Evolutionary conservation across 805 yeast species (phyloP), one percentile per base, ranked within the genome.

Genomic region (Saccharomycopsis fermentans): DNA sequence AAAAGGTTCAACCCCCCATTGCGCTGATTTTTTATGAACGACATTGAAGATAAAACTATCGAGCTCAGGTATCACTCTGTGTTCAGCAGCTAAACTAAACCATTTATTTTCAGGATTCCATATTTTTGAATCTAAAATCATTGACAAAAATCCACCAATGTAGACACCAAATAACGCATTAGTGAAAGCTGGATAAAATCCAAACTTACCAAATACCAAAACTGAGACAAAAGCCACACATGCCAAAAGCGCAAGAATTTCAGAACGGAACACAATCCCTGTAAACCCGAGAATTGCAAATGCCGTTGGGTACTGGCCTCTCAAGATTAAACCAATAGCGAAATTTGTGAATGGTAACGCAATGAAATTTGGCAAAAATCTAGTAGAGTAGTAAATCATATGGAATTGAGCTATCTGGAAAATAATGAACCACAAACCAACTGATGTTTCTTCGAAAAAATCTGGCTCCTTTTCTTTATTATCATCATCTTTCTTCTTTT

Each of bases 1-100:
- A 65, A 77, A 79, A 4, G 98, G 96, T 68, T 87, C 91, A 1
- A 77, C 77, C 0, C 97, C 98, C 97, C 97, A 92, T 16, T 81
- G 75, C 1, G 79, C 69, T 1, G 96, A 76, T 47, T 87, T 81
- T 1, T 96, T 96, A 9, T 79, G 69, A n/a, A 90, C 59, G 1
- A 88, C 86, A 69, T 92, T 92, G 73, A 81, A 91, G 14, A 81
- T 55, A 65, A 91, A 84, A 0, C 92, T 81, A 55, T 78, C 78
- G 1, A 88, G 57, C 69, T 91, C 97, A 0, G 98, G 97, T 35
- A 87, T 69, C n/a, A 80, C 70, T 58, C 66, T 66, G 70, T 63
- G 4, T 3, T 59, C 34, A 37, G 77, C 72, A 24, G 52, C 52
- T 17, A 55, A n/a, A 21, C 48, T 65, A 63, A 82, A 80, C 19